These are phyloP conservation scores for Vickermania spadyakhi DNA, from an alignment of 208 protist genomes.

Conservation along the genomic window DNA sequence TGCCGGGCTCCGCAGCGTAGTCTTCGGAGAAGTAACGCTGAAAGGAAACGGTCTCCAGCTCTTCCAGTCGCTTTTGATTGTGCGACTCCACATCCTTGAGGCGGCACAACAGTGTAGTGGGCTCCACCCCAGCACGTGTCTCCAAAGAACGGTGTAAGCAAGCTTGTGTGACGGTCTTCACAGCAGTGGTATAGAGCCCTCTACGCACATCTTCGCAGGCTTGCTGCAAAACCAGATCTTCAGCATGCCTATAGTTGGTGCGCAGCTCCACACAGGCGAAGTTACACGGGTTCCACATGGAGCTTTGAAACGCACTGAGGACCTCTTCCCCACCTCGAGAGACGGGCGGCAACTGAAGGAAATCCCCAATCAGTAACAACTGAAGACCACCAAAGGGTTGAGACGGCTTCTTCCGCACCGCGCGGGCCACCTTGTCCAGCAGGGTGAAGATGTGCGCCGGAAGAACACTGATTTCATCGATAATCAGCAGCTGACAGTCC, in stretches of 20 bases:
- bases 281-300: constrained; percentile 25
- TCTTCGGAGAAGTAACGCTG: constrained; percentile 66
- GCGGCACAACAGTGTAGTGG: constrained; percentile 35
- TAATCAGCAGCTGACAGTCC: constrained; percentile 21
- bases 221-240: constrained; percentile 24
- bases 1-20: constrained; percentile 44
- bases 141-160: constrained; percentile 26
- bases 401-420: constrained; percentile 10
- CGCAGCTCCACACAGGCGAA: constrained; percentile 34
- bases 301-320: constrained; percentile 39
- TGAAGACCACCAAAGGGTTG: constrained; percentile 42
- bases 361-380: constrained; percentile 33
- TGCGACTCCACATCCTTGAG: constrained; percentile 35
- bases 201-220: constrained; percentile 42
- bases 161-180: constrained; percentile 21
- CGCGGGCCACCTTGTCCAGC: constrained; percentile 21
- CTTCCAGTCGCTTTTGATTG: constrained; percentile 37
- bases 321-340: constrained; percentile 24
- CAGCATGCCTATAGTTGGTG: constrained; percentile 24
- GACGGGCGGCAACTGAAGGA: constrained; percentile 34
- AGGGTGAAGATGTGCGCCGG: constrained; percentile 10
- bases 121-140: constrained; percentile 19
- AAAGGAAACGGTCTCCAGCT: constrained; percentile 26
- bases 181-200: constrained; percentile 43
- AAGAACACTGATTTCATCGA: constrained; percentile 40